phyloP scores from a whole-genome alignment of 768 basidiomycete species.

The Russula vinacea region DNA sequence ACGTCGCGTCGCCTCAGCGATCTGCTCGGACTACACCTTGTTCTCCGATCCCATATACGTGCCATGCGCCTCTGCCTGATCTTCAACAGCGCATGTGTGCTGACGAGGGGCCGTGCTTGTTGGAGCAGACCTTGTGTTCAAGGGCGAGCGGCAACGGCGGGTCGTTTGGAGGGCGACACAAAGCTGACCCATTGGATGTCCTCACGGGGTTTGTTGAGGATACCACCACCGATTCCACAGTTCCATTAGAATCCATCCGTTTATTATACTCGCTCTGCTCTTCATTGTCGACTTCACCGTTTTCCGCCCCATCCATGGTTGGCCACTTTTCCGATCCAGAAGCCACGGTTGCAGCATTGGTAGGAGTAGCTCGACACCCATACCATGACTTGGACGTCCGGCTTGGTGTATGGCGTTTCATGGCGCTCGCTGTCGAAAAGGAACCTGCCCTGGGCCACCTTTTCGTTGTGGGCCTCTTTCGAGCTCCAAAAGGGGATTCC shows the following conservation, averaged over 20 bases:
- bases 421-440: constrained; percentile 74
- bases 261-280: constrained; percentile 66
- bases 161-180: constrained; percentile 44
- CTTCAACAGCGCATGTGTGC: constrained; percentile 49
- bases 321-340: constrained; percentile 79
- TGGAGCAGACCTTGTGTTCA: constrained; percentile 75
- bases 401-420: constrained; percentile 79
- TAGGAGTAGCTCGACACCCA: constrained; percentile 72
- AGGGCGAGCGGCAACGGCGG: constrained; percentile 51
- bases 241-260: constrained; percentile 64
- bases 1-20: constrained; percentile 65
- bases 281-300: constrained; percentile 57
- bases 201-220: constrained; percentile 65
- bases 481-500: constrained; percentile 46
- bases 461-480: constrained; percentile 72
- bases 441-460: constrained; percentile 83
- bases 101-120: constrained; percentile 44
- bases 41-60: constrained; percentile 64
- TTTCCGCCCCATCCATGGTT: constrained; percentile 68
- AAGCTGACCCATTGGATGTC: constrained; percentile 71
- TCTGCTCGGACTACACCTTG: constrained; percentile 59
- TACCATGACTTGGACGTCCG: constrained; percentile 73
- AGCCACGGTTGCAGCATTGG: constrained; percentile 59
- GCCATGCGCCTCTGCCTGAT: constrained; percentile 62
- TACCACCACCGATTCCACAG: constrained; percentile 53